Evolutionary conservation across 1,139 yeast genomes (phyloP), one percentile per base, ranked within the genome.

Genomic region (Nakaseomyces sp.): DNA sequence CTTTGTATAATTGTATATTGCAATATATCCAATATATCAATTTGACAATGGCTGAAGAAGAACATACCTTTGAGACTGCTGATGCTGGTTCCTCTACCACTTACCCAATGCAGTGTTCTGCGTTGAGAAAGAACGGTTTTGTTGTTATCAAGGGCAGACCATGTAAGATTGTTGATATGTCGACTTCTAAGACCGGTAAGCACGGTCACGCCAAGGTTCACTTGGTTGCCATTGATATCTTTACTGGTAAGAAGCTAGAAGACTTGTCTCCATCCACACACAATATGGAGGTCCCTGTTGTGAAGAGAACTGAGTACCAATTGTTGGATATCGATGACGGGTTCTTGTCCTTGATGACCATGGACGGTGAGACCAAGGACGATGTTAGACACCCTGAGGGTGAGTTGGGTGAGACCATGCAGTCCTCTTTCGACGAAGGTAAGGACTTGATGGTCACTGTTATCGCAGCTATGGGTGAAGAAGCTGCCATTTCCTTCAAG

Each of bases 181-280:
- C 98, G 56, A 91, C 98, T 68, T 91, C 98, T 68, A 91, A 91
- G 85, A 91, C 98, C 64, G 98, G 98, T 77, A 91, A 91, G 96
- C 98, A 91, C 84, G 98, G 98, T 76, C 98, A 91, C 91, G 98
- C 98, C 71, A 91, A 91, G 82, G 98, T 91, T 73, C 97, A 91
- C 76, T 81, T 91, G 77, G 96, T 91, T 60, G 97, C 97, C 71
- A 81, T 84, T 65, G 98, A 91, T 72, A 89, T 91, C 72, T 91
- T 91, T 89, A 91, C 98, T 67, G 88, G 89, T 74, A 93, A 91
- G 89, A 91, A 91, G 79, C 82, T 89, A 74, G 98, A 91, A 80
- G 98, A 91, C 75, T 85, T 91, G 72, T 91, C 98, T 60, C 98
- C 98, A 74, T 91, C 98, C 56, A 91, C 98, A 77, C 98, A 91